Base-by-base conservation (phyloP, 2,329 filamentous ascomycete species). In the Aspergillus sp. region DNA sequence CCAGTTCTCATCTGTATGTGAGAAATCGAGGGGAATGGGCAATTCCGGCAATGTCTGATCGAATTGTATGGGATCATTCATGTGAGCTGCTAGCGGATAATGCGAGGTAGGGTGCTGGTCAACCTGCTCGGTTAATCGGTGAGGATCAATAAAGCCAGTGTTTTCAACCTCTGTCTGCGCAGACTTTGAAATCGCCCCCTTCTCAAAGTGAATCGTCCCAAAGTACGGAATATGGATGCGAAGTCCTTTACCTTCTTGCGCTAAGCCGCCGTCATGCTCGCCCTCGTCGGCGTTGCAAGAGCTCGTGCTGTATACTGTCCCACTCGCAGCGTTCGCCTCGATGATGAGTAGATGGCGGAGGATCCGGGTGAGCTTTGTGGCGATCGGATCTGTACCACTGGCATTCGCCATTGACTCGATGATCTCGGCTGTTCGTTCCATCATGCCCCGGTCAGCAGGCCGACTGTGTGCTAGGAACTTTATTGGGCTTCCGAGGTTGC, bases 361-460 rank as follows among this genome's bases (percentile, higher is more conserved):
- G 9, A 79, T 51, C 9, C 52, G 47, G 0, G 56, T 41, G 7
- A 63, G 38, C 22, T 59, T 59, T 6, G 41, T 11, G 3, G 57
- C 47, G 13, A 60, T 63, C 1, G 43, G 38, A 17, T 60, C 60
- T 2, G 52, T 43, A 1, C 17, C 45, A 1, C 34, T 45, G 8
- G 2, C 4, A 4, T 17, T 15, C 7, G 50, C 51, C 23, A 56
- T 60, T 7, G 28, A 30, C 5, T 72, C 70, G 63, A 80, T 73
- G 25, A 71, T 68, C 46, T 75, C 71, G 0, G 79, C 65, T 0
- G 74, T 72, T 2, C 68, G 72, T 57, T 81, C 79, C 62, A 81
- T 70, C 38, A 80, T 68, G 3, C 75, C 81, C 2, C 82, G 76
- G 52, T 83, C 81, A 41, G 71, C 56, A 1, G 52, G 60, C 1